These are phyloP conservation scores for Coniochaeta prunicola DNA, from an alignment of 2,329 filamentous ascomycete genomes.

Conservation along the genomic window DNA sequence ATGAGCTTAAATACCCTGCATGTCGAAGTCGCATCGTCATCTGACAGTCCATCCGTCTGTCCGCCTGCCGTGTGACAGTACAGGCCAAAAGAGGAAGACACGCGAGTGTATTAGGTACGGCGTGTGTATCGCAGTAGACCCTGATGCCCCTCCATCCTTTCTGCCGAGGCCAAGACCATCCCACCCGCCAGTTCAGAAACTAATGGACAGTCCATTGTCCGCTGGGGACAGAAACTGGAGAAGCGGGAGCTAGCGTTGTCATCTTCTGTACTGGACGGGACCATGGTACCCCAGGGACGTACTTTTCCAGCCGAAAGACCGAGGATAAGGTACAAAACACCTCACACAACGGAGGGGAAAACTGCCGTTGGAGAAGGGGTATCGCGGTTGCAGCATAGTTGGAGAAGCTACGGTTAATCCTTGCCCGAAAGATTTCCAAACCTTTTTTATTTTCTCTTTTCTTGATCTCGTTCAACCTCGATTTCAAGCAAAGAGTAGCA, in stretches of 20 bases:
- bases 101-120: not conserved
- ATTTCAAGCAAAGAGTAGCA: too few species aligned
- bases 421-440: not conserved
- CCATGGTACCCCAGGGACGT: not conserved
- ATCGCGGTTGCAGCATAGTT: not conserved
- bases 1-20: constrained; percentile 1
- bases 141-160: not conserved
- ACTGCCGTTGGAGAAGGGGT: not conserved
- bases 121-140: not conserved
- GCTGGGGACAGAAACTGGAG: not conserved
- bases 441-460: not conserved
- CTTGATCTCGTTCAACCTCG: not conserved
- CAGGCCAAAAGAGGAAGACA: too few species aligned
- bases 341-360: not conserved
- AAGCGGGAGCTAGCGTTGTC: not conserved
- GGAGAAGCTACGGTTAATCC: not conserved
- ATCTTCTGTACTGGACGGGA: not conserved
- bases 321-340: not conserved
- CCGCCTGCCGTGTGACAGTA: not conserved
- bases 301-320: not conserved
- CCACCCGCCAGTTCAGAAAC: constrained; percentile 1
- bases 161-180: constrained; percentile 6
- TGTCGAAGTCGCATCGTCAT: not conserved
- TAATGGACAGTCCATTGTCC: too few species aligned
- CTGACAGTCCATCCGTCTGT: constrained; percentile 4